Evolutionary conservation across 1,284 basidiomycete species (phyloP).

Genomic region (Cryptococcus sp.): DNA sequence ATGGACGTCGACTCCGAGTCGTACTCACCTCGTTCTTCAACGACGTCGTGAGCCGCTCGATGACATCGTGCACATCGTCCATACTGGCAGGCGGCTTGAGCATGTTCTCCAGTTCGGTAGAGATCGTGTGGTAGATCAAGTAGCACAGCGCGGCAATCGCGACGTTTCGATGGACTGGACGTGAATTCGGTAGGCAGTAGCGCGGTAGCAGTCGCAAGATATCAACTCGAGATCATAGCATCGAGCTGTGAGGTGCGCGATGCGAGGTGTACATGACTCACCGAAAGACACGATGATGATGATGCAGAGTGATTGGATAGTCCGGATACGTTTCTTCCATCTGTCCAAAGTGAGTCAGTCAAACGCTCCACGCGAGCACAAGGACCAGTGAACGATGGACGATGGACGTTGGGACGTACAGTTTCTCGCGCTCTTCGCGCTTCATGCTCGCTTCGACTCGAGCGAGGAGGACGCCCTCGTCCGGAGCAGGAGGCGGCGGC

Average conservation of each 20-base stretch:
- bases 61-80: conserved; percentile 22
- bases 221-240: neutral
- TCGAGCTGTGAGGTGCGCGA: neutral
- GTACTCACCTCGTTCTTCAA: conserved; percentile 15
- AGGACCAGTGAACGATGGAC: neutral
- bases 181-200: too few relatives aligned
- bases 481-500: conserved; percentile 21
- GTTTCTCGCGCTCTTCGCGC: conserved; percentile 29
- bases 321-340: conserved; percentile 39
- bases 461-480: conserved; percentile 25
- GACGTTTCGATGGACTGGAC: conserved; percentile 31
- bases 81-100: conserved; percentile 32
- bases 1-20: neutral
- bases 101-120: conserved; percentile 38
- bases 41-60: conserved; percentile 20
- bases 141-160: conserved; percentile 29
- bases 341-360: conserved; percentile 6
- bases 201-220: neutral
- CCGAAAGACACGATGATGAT: conserved; percentile 37
- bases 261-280: conserved; percentile 14
- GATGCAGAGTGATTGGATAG: conserved; percentile 34
- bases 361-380: neutral
- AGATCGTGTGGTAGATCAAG: conserved; percentile 36
- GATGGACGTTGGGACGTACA: conserved; percentile 13
- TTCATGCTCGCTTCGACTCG: conserved; percentile 34